Conservation (phyloP, 805 yeast genomes). For the Yamadazyma takamatsuzukensis region DNA sequence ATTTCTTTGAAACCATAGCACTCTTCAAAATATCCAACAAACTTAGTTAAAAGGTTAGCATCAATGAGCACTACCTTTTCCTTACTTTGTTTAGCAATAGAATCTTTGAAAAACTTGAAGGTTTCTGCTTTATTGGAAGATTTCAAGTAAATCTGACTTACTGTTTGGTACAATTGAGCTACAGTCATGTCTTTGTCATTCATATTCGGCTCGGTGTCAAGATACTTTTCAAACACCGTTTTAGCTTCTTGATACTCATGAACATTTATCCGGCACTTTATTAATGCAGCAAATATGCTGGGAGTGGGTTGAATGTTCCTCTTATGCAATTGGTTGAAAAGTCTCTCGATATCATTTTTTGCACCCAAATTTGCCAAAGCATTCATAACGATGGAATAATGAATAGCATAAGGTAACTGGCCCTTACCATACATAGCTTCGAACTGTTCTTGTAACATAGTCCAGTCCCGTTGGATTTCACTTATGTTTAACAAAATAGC, state of each 20-base stretch:
- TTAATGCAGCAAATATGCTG: slow-evolving; percentile 41
- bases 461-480: slow-evolving; percentile 49
- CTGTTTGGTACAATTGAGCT: slow-evolving; percentile 21
- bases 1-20: slow-evolving; percentile 19
- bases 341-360: slow-evolving; percentile 41
- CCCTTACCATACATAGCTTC: slow-evolving; percentile 54
- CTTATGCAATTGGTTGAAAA: slow-evolving; percentile 46
- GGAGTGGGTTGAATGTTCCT: slow-evolving; percentile 48
- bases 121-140: slow-evolving; percentile 25
- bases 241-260: slow-evolving; percentile 33
- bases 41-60: slow-evolving; percentile 12
- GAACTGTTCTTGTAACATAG: slow-evolving; percentile 50
- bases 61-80: slow-evolving; percentile 15
- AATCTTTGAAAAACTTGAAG: slow-evolving; percentile 19
- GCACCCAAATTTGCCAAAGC: slow-evolving; percentile 54
- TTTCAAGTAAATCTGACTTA: slow-evolving; percentile 24
- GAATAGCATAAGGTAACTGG: slow-evolving; percentile 48
- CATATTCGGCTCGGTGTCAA: slow-evolving; percentile 7
- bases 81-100: slow-evolving; percentile 17
- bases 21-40: slow-evolving; percentile 20
- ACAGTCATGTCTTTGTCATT: slow-evolving; percentile 16
- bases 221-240: slow-evolving; percentile 23
- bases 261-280: slow-evolving; percentile 36
- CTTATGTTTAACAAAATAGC: slow-evolving; percentile 46
- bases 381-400: slow-evolving; percentile 59